Evolutionary conservation across 176 grass and related monocot genomes (phyloP).

Genomic region (Carex cristatella): DNA sequence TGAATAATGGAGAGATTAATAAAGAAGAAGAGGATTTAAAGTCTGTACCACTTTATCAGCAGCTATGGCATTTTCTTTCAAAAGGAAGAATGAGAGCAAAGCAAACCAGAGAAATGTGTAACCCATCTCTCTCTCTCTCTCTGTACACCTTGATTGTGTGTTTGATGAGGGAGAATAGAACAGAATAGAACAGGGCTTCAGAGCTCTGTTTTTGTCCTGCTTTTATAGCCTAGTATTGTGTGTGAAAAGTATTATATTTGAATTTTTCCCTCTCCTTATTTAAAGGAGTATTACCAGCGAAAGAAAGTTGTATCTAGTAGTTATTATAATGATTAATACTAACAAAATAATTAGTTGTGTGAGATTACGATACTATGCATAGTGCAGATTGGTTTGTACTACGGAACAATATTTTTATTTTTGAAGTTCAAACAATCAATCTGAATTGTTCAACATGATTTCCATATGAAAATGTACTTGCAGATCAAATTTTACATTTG

Average conservation of each 20-base stretch:
- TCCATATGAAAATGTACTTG: no score
- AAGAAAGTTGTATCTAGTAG: no score
- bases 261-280: background rate
- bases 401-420: background rate
- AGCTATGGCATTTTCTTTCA: background rate
- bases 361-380: background rate
- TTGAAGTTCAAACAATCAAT: no score
- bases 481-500: no score
- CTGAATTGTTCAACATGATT: no score
- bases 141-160: slow-evolving; percentile 13
- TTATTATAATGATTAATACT: no score
- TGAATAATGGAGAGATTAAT: background rate
- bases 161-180: background rate
- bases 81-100: background rate
- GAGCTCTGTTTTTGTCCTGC: background rate
- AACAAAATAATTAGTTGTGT: no score
- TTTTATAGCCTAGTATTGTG: background rate
- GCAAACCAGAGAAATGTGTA: background rate
- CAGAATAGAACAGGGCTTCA: background rate
- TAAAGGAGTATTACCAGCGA: background rate
- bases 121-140: slow-evolving; percentile 4
- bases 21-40: background rate
- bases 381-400: no score
- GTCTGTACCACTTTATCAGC: background rate
- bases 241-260: background rate